These are phyloP conservation scores for Thelephora ganbajun DNA, from an alignment of 768 basidiomycete species.

Conservation along the genomic window DNA sequence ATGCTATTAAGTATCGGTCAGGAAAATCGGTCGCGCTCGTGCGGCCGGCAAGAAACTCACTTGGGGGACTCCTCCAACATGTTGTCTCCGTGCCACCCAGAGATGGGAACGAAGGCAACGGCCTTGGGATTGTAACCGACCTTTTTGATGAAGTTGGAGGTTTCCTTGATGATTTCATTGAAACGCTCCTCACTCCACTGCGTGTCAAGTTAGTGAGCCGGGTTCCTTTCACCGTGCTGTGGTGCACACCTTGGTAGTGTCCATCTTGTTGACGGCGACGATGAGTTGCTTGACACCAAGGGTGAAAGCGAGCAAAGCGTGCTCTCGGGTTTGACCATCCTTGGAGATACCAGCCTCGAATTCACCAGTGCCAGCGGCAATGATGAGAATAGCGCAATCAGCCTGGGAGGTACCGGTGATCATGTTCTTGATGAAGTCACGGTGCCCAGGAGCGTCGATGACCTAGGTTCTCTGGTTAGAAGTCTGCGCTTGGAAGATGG, in stretches of 20 bases:
- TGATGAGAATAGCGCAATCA: constrained; percentile 99
- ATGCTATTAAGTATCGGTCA: constrained; percentile 42
- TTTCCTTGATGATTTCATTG: constrained; percentile 99
- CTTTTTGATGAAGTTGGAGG: constrained; percentile 97
- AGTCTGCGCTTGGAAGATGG: not conserved
- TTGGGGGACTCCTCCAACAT: constrained; percentile 99
- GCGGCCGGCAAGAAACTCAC: constrained; percentile 28
- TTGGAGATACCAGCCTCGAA: constrained; percentile 99
- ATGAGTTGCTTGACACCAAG: constrained; percentile 99
- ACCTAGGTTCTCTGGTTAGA: constrained; percentile 35
- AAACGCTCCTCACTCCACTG: constrained; percentile 99
- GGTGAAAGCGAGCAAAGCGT: constrained; percentile 98
- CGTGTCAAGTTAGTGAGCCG: not conserved
- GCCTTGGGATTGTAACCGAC: constrained; percentile 99
- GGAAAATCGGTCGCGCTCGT: not conserved
- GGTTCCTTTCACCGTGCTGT: not conserved
- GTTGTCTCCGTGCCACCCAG: constrained; percentile 99
- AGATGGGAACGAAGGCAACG: constrained; percentile 98
- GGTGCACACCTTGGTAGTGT: constrained; percentile 78
- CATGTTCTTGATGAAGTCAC: constrained; percentile 99
- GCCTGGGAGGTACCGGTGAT: constrained; percentile 99
- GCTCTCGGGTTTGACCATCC: constrained; percentile 99
- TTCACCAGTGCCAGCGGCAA: constrained; percentile 98
- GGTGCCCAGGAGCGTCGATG: constrained; percentile 98
- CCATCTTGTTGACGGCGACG: constrained; percentile 99